A percentile compares a stretch with the other conserved stretches of the same genome.
Conservation (phyloP, 169 alveolate species). For the Plasmodium chabaudi region DNA sequence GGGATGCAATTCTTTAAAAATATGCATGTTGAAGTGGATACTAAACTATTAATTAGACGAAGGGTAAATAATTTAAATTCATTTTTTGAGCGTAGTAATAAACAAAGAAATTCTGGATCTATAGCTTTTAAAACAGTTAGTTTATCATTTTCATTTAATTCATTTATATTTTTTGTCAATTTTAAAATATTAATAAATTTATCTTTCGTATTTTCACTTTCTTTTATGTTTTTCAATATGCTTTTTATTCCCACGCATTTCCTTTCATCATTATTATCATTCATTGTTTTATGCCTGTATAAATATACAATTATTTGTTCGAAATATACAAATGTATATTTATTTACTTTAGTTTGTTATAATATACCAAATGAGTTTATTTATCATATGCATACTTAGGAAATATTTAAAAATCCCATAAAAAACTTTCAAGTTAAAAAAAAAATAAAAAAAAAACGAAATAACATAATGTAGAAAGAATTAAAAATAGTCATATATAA, state of each 20-base stretch:
- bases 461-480: no score
- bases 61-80: conserved; percentile 46
- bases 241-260: conserved; percentile 18
- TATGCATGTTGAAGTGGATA: conserved; percentile 14
- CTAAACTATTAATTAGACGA: conserved; percentile 59
- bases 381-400: no score
- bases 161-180: conserved; percentile 25
- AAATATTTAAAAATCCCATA: no score
- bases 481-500: no score
- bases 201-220: conserved; percentile 62
- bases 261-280: not conserved
- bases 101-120: conserved; percentile 26
- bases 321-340: no score
- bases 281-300: not conserved
- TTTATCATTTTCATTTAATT: conserved; percentile 50
- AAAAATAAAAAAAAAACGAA: no score
- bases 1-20: conserved; percentile 46
- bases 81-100: conserved; percentile 66
- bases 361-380: no score
- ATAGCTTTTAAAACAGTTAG: conserved; percentile 35
- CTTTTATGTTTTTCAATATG: conserved; percentile 40
- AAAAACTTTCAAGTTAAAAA: no score
- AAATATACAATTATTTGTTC: not conserved
- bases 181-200: conserved; percentile 65
- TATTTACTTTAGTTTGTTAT: no score